These are phyloP conservation scores for Conticribra weissflogii DNA, from an alignment of 108 stramenopile genomes.

Conservation along the genomic window DNA sequence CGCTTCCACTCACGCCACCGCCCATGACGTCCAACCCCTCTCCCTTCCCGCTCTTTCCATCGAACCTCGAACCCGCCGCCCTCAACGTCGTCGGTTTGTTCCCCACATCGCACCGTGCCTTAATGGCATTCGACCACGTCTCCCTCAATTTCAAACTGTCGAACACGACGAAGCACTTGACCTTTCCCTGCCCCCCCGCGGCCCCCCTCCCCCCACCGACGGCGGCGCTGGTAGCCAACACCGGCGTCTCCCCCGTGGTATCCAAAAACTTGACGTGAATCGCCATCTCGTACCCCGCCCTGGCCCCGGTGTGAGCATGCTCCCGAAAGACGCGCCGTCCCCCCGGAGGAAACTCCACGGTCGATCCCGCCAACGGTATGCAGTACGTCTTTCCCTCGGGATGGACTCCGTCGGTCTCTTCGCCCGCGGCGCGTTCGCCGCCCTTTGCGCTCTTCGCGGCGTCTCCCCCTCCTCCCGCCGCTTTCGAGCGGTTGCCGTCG, in stretches of 20 bases:
- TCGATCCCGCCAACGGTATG: constrained; percentile 69
- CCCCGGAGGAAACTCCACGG: constrained; percentile 80
- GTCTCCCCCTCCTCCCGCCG: constrained; percentile 26
- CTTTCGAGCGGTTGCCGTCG: neutral
- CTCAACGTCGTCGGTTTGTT: constrained; percentile 42
- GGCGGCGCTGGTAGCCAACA: too few species aligned
- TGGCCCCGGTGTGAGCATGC: constrained; percentile 80
- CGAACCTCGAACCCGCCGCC: constrained; percentile 13
- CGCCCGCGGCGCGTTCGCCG: constrained; percentile 26
- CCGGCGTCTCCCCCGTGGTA: too few species aligned
- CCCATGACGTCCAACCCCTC: too few species aligned
- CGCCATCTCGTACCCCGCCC: constrained; percentile 79
- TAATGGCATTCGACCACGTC: constrained; percentile 70
- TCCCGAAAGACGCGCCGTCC: constrained; percentile 88
- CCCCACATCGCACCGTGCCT: constrained; percentile 52
- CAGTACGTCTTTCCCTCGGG: constrained; percentile 61
- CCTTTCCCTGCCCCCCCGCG: too few species aligned
- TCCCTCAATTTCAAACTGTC: constrained; percentile 65
- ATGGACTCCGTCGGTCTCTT: constrained; percentile 40
- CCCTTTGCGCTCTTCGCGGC: too few species aligned
- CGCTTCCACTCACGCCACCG: too few species aligned
- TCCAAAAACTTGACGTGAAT: constrained; percentile 60
- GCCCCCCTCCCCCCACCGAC: too few species aligned
- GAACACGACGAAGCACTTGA: constrained; percentile 65
- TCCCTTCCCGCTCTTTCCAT: too few species aligned